These are phyloP conservation scores for Globisporangium heterothallicum DNA, from an alignment of 352 stramenopile genomes.

Conservation along the genomic window DNA sequence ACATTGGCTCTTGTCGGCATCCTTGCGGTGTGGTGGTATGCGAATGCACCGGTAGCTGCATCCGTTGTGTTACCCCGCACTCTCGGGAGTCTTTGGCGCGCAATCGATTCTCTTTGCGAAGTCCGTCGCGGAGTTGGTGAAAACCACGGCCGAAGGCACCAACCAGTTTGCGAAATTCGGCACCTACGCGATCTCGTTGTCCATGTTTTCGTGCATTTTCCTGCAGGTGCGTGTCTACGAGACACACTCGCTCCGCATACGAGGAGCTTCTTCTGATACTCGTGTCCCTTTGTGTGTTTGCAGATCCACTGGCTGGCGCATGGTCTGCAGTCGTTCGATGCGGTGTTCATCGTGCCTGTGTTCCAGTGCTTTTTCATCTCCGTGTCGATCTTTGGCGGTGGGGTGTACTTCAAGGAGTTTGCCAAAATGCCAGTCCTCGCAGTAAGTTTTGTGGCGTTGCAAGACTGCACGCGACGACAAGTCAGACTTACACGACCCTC, in stretches of 20 bases:
- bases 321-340: slow-evolving; percentile 80
- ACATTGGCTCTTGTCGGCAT: not conserved
- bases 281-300: not conserved
- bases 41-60: slow-evolving; percentile 28
- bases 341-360: slow-evolving; percentile 79
- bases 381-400: slow-evolving; percentile 83
- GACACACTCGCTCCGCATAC: not conserved
- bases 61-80: slow-evolving; percentile 59
- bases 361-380: slow-evolving; percentile 91
- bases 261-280: not conserved
- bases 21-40: not conserved
- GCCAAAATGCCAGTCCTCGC: slow-evolving; percentile 37
- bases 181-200: slow-evolving; percentile 75
- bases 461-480: not conserved
- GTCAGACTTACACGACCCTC: no score
- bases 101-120: slow-evolving; percentile 84
- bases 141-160: slow-evolving; percentile 64
- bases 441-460: slow-evolving; percentile 14
- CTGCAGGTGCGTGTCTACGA: slow-evolving; percentile 36
- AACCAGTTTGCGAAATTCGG: slow-evolving; percentile 68
- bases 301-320: slow-evolving; percentile 85
- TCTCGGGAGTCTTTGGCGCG: slow-evolving; percentile 72
- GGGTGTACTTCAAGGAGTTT: slow-evolving; percentile 88
- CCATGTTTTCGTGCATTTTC: slow-evolving; percentile 79
- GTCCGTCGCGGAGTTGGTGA: slow-evolving; percentile 75